Base-by-base conservation (phyloP, 805 yeast species). In the Zygosaccharomyces rouxii region DNA sequence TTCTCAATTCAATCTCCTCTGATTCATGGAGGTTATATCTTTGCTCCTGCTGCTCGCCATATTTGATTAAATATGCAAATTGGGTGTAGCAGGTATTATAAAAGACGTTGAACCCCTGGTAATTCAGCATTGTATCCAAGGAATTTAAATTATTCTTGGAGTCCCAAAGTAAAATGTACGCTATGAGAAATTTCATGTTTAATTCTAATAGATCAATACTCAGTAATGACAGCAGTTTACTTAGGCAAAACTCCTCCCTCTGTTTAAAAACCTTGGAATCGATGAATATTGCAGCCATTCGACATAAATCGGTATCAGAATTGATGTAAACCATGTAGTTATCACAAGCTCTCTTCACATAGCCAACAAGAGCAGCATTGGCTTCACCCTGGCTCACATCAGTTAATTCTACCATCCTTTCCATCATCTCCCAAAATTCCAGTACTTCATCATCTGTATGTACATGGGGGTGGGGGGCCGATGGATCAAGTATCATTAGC, bases 51-150 rank as follows among this genome's bases (percentile, higher is more conserved):
- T 44, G 60, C 21, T 50, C 55, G 25, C 64, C 65, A 50, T 66
- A 66, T 35, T 60, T 62, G 47, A 54, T 56, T 39, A 66, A 46
- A 45, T 65, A 66, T 19, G 69, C 69, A 48, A 66, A 66, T 25
- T 62, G 61, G 4, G 66, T 58, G 46, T 76, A 72, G 7, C 79
- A 54, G 5, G 70, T 66, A 37, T 63, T 64, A 52, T 76, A 67
- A 9, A 83, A 56, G 0, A 74, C 75, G 30, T 65, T 65, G 46
- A 79, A 76, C 0, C 84, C 85, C 39, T 75, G 75, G 53, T 69
- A 81, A 38, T 80, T 77, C 41, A 75, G 69, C 54, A 83, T 60
- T 33, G 73, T 64, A 35, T 71, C 74, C 35, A 79, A 56, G 0
- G 79, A 67, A 4, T 69, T 56, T 3, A 70, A 55, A 55, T 78